Percentiles rank a stretch among this genome's conserved stretches.
Conservation (phyloP, 2,329 filamentous ascomycete species). For the Chaetomiaceae sp. region DNA sequence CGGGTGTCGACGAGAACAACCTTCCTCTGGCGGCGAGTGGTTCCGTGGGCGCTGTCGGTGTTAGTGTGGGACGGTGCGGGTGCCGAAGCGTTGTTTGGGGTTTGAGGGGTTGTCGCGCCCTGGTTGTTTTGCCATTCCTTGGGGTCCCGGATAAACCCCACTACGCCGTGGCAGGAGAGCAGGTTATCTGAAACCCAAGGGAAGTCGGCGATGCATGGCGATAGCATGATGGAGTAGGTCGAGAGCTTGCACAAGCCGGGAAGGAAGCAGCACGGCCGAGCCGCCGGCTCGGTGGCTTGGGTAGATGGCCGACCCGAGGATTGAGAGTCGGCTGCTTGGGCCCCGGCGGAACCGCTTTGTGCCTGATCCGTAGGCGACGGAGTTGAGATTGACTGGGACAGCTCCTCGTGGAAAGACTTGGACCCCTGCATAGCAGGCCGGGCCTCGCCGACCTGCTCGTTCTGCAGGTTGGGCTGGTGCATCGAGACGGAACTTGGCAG, state of each 20-base stretch:
- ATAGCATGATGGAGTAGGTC: slow-evolving; percentile 38
- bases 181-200: slow-evolving; percentile 37
- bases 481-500: slow-evolving; percentile 7
- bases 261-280: slow-evolving; percentile 32
- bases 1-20: slow-evolving; percentile 36
- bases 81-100: slow-evolving; percentile 1
- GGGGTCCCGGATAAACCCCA: slow-evolving; percentile 33
- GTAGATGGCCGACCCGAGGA: background rate
- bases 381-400: background rate
- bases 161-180: slow-evolving; percentile 41
- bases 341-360: background rate
- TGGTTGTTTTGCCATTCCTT: slow-evolving; percentile 32
- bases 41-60: background rate
- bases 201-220: slow-evolving; percentile 38
- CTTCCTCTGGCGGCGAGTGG: background rate
- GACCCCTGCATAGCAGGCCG: slow-evolving; percentile 25
- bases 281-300: background rate
- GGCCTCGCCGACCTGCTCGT: background rate
- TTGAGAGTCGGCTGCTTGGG: background rate
- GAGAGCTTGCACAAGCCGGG: slow-evolving; percentile 37
- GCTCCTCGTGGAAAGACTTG: slow-evolving; percentile 17
- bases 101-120: background rate
- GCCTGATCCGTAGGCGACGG: background rate
- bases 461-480: slow-evolving; percentile 9
- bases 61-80: background rate